These are phyloP conservation scores for Sphaerulina vaccinii DNA, from an alignment of 2,329 filamentous ascomycete species.

Conservation along the genomic window DNA sequence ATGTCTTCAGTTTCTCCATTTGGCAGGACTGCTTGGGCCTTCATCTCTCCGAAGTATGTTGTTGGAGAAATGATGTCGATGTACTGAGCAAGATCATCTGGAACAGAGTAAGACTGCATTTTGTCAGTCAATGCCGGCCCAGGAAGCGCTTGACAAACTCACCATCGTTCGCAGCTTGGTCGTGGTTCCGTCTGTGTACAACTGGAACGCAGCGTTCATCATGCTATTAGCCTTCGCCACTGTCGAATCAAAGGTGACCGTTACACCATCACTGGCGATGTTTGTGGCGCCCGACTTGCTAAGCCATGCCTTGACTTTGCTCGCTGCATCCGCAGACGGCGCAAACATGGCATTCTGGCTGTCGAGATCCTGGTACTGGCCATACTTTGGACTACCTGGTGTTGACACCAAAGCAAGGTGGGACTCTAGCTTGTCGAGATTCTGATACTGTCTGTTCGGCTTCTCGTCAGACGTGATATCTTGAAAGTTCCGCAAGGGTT, in stretches of 20 bases:
- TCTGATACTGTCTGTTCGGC: constrained; percentile 14
- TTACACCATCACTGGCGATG: constrained; percentile 40
- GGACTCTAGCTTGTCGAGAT: constrained; percentile 41
- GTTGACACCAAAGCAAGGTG: constrained; percentile 46
- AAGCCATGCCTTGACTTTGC: constrained; percentile 43
- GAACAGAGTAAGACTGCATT: constrained; percentile 38
- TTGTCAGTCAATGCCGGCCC: neutral
- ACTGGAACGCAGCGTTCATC: constrained; percentile 42
- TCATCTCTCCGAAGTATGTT: constrained; percentile 39
- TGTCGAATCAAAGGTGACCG: constrained; percentile 38
- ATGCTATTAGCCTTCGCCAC: constrained; percentile 41
- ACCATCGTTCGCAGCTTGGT: constrained; percentile 40
- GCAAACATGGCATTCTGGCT: constrained; percentile 47
- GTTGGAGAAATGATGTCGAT: constrained; percentile 34
- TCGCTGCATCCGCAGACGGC: constrained; percentile 39
- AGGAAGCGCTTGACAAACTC: neutral
- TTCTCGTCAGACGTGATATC: too few relatives aligned
- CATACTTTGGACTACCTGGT: constrained; percentile 49
- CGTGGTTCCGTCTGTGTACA: constrained; percentile 37
- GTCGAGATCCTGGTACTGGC: constrained; percentile 48
- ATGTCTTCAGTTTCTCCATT: neutral
- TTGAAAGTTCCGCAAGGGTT: too few relatives aligned
- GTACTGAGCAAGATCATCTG: constrained; percentile 26
- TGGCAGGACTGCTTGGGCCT: neutral
- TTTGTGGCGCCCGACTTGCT: constrained; percentile 40